Conservation (phyloP, 306 rosid genomes). For the Trifolium pratense region DNA sequence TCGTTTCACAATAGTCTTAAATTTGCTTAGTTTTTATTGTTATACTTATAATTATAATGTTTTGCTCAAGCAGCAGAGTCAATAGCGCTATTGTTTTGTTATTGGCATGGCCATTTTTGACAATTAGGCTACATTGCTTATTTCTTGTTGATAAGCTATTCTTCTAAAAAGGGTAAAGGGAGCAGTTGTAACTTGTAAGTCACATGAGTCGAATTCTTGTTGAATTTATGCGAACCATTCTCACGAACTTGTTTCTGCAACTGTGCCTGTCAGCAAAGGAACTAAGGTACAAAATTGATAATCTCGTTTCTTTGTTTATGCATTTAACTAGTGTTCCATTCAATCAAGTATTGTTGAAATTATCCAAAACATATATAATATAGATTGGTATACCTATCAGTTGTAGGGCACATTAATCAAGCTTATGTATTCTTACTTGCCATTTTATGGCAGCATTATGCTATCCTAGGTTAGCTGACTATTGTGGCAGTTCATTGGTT, state of each 20-base stretch:
- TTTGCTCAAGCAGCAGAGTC: background rate
- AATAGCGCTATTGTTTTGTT: background rate
- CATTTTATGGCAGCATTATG: too few species aligned
- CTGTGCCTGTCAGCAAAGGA: background rate
- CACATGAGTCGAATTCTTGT: background rate
- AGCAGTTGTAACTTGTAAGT: background rate
- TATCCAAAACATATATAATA: too few species aligned
- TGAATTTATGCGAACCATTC: background rate
- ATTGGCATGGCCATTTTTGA: background rate
- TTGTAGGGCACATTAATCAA: too few species aligned
- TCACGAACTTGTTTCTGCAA: background rate
- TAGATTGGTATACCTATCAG: too few species aligned
- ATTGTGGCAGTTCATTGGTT: too few species aligned
- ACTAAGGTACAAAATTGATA: background rate
- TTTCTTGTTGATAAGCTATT: background rate
- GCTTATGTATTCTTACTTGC: too few species aligned
- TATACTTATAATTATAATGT: background rate
- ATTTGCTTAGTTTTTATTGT: constrained; percentile 16
- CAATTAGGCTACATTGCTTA: background rate
- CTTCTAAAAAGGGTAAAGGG: background rate
- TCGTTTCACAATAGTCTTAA: constrained; percentile 27
- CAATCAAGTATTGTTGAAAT: too few species aligned
- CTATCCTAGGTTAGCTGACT: too few species aligned
- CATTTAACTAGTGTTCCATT: background rate
- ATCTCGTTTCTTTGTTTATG: background rate